Evolutionary conservation across 2,329 filamentous ascomycete genomes (phyloP), one percentile per base, ranked within the genome.

Genomic region (Pezicula radicicola): DNA sequence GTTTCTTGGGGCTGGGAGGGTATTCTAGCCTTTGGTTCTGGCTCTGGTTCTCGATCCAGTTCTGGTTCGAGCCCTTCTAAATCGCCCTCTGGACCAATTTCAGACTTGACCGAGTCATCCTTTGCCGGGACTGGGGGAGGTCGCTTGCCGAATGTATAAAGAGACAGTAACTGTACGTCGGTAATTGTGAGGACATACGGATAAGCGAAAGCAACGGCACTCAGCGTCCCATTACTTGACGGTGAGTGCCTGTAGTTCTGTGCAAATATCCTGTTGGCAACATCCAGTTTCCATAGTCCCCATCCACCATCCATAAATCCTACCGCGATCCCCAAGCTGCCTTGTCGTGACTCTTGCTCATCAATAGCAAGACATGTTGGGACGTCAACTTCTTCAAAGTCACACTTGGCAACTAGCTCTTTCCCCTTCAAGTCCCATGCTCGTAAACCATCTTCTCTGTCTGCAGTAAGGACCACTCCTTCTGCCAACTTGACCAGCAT

Each of bases 181-280:
- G 90, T 93, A 57, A 94, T 89, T 1, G 88, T 90, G 9, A 96
- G 72, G 2, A 95, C 68, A 63, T 92, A 94, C 0, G 91, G 89
- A 55, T 85, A 81, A 0, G 83, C 81, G 51, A 86, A 84, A 6
- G 91, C 88, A 42, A 94, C 75, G 0, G 85, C 83, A 3, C 83
- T 81, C 33, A 96, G 74, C 55, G 80, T 51, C 42, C 60, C 65
- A 54, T 63, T 66, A 52, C 56, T 63, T 25, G 60, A 63, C 40
- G 48, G 28, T 7, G 59, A 58, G 57, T 64, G 62, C 33, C 41
- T 55, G 50, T 66, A 62, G 12, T 30, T 49, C 28, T 45, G 46
- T 10, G 40, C 33, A 41, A 65, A 62, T 0, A 3, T 48, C 51
- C 63, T 71, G 19, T 68, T 65, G 9, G 68, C 59, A 4, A 75